Base-by-base conservation (phyloP, 2,329 filamentous ascomycete genomes). In the Arthroderma sp. region DNA sequence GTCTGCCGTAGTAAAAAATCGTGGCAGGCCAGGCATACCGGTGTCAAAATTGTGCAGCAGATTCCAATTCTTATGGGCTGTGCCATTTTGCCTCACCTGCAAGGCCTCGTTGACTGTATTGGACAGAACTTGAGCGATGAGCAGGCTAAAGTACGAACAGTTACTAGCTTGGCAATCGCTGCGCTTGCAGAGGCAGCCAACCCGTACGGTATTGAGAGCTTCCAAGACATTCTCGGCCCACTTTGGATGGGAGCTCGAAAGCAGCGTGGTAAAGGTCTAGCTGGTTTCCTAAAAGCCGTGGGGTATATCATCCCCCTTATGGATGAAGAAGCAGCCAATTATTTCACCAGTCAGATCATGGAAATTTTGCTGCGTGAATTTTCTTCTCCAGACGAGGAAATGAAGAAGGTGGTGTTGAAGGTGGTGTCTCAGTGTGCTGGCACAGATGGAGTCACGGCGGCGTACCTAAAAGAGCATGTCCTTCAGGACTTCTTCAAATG, bases 291-390 rank as follows among this genome's bases (percentile, higher is more conserved):
- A 50, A 98, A 98, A 68, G 91, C 91, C 39, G 89, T 98, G 37
- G 91, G 91, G 28, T 96, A 91, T 63, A 94, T 98, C 59, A 96
- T 98, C 51, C 91, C 91, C 4, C 76, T 98, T 43, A 98, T 98
- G 91, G 91, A 98, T 68, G 91, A 98, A 66, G 91, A 98, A 60
- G 96, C 95, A 63, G 89, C 91, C 66, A 96, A 95, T 62, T 98
- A 98, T 68, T 98, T 98, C 60, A 96, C 91, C 6, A 86, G 81
- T 54, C 88, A 98, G 64, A 95, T 98, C 57, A 96, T 98, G 89
- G 91, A 96, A 64, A 96, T 96, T 57, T 70, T 98, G 9, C 77
- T 96, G 29, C 80, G 91, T 56, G 91, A 98, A 61, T 98, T 98
- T 58, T 84, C 87, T 5, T 95, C 89, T 0, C 91, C 91, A 0